These are phyloP conservation scores for Mikania micrantha DNA, from an alignment of 129 eudicot species.

Conservation along the genomic window DNA sequence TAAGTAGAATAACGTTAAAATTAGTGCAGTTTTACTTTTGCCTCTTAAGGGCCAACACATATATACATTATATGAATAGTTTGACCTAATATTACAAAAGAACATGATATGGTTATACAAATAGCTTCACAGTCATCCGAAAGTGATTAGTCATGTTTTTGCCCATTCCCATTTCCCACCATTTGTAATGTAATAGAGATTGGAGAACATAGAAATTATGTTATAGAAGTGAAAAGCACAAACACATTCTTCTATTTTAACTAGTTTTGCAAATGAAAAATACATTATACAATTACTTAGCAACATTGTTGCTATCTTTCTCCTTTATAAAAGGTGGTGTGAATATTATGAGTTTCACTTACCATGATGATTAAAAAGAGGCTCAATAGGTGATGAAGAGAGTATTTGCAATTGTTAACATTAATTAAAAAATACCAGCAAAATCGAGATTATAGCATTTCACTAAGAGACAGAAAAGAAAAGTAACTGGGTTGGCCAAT, in stretches of 20 bases:
- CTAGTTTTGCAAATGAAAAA: not conserved
- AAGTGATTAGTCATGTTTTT: not conserved
- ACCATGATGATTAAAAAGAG: constrained; percentile 5
- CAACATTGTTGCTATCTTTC: constrained; percentile 5
- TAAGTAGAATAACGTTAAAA: no score
- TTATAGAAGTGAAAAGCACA: constrained; percentile 12
- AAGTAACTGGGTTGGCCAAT: not conserved
- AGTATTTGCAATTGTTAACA: constrained; percentile 1
- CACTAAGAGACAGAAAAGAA: not conserved
- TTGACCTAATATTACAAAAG: constrained; percentile 46
- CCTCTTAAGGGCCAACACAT: no score
- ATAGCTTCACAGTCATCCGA: constrained; percentile 10
- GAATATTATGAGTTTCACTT: not conserved
- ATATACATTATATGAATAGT: no score
- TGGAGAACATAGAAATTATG: not conserved
- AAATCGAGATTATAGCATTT: not conserved
- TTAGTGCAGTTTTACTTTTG: no score
- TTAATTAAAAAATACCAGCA: not conserved
- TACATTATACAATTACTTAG: not conserved
- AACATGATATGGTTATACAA: not conserved
- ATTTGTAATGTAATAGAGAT: not conserved
- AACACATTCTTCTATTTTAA: not conserved
- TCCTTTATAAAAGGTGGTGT: not conserved
- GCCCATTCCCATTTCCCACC: not conserved
- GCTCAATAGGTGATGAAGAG: not conserved